phyloP scores from a whole-genome alignment of 305 asterid species.

The Fraxinus albicans region DNA sequence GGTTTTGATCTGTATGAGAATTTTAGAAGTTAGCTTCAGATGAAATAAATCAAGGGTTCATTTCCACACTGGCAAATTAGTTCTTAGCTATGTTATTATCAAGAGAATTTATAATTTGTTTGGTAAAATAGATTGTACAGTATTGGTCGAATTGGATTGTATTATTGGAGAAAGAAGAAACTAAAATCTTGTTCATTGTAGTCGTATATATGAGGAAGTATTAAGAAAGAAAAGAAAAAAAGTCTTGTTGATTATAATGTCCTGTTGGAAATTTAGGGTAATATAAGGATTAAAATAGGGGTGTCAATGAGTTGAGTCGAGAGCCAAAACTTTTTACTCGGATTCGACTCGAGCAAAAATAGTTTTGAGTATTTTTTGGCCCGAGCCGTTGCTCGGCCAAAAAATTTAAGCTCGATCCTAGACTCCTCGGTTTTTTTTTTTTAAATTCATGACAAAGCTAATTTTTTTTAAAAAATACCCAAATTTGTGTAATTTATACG shows the following conservation, averaged over 20 bases:
- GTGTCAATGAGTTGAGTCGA: too few species aligned
- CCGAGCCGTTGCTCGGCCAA: too few species aligned
- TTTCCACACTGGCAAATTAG: constrained; percentile 9
- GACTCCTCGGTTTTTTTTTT: too few species aligned
- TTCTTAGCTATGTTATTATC: not conserved
- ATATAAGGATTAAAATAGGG: too few species aligned
- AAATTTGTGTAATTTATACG: too few species aligned
- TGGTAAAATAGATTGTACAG: not conserved
- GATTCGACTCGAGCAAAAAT: too few species aligned
- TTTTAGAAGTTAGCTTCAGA: constrained; percentile 14
- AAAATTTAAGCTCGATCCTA: too few species aligned
- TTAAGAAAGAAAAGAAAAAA: not conserved
- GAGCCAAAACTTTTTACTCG: too few species aligned
- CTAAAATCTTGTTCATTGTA: not conserved
- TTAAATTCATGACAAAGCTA: too few species aligned
- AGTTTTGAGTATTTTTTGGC: too few species aligned
- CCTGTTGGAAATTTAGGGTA: too few species aligned
- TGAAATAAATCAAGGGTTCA: not conserved
- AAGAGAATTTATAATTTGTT: not conserved
- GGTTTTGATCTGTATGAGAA: not conserved
- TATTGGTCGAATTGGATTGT: not conserved
- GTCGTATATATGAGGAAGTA: not conserved
- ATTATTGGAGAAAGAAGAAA: not conserved
- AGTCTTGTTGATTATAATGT: not conserved
- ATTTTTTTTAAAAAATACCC: too few species aligned